Evolutionary conservation across 2,329 filamentous ascomycete genomes (phyloP), one percentile per base, ranked within the genome.

Genomic region (Calcarisporium arbuscula): DNA sequence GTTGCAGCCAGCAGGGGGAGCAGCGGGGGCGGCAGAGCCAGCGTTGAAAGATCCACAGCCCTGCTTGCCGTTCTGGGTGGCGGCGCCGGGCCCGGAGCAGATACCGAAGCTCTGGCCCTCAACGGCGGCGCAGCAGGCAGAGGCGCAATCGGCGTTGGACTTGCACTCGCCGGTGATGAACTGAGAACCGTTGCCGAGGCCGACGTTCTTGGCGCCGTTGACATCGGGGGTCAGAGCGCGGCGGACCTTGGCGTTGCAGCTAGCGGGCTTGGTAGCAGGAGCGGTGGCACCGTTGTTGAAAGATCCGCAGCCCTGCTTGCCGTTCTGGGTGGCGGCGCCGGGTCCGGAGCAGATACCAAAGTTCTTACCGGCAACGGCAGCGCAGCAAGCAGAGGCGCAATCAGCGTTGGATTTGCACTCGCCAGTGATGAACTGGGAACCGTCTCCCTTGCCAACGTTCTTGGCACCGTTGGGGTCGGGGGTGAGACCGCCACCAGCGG

Each of bases 331-430:
- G 32, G 46, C 42, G 7, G 52, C 52, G 6, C 47, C 51, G 32
- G 48, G 32, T 20, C 47, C 51, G 9, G 52, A 55, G 47, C 53
- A 56, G 18, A 55, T 43, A 23, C 52, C 52, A n/a, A n/a, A n/a
- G 6, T 32, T 35, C 18, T 44, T 49, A 10, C 42, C 38, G 26
- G 39, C 45, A 16, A 46, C 43, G 30, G 47, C 34, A 20, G 53
- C 53, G 19, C 53, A 57, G 47, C 53, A 57, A 6, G 30, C 34
- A 5, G 43, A 45, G 5, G 44, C 43, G 35, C 53, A 57, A 35
- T 57, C 53, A 11, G 39, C 36, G 29, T 53, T 34, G 22, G 39
- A 44, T n/a, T 52, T 39, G 27, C 53, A 57, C 14, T 45, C 42
- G 20, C 53, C 53, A n/a, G 47, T 52, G 37, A 53, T 54, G 35